Evolutionary conservation across 805 yeast genomes (phyloP).

Genomic region (Jamesozyma jinghongensis): DNA sequence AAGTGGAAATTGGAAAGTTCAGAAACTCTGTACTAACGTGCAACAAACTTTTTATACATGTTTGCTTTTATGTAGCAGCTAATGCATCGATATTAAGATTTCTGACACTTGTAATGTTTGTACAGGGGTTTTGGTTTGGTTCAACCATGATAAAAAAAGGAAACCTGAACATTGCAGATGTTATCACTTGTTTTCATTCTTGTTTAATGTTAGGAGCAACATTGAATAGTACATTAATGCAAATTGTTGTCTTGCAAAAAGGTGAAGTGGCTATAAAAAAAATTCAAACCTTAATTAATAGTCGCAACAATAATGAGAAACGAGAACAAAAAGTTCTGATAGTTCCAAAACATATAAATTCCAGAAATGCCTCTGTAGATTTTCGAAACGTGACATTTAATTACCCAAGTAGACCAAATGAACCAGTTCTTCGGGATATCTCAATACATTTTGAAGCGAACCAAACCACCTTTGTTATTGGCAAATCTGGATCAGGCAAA

Average conservation of each 20-base stretch:
- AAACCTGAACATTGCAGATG: conserved; percentile 47
- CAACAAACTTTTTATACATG: conserved; percentile 34
- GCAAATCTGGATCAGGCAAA: conserved; percentile 89
- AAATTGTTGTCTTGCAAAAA: conserved; percentile 54
- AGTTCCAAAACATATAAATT: too few relatives aligned
- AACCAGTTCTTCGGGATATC: conserved; percentile 40
- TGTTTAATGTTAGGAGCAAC: conserved; percentile 65
- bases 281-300: conserved; percentile 34
- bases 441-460: conserved; percentile 39
- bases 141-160: conserved; percentile 49
- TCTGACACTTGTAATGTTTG: conserved; percentile 63
- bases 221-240: conserved; percentile 45
- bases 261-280: conserved; percentile 60
- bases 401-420: conserved; percentile 50
- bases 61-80: conserved; percentile 39
- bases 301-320: too few relatives aligned
- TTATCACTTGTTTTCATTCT: conserved; percentile 75
- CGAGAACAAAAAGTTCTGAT: not conserved
- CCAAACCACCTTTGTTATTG: conserved; percentile 56
- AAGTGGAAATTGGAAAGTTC: conserved; percentile 41
- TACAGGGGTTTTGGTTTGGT: conserved; percentile 93
- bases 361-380: conserved; percentile 26
- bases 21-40: conserved; percentile 22
- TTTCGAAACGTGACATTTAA: conserved; percentile 51
- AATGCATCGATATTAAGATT: conserved; percentile 51